phyloP scores from a whole-genome alignment of 1,284 basidiomycete genomes.

The Exsudoporus floridanus region DNA sequence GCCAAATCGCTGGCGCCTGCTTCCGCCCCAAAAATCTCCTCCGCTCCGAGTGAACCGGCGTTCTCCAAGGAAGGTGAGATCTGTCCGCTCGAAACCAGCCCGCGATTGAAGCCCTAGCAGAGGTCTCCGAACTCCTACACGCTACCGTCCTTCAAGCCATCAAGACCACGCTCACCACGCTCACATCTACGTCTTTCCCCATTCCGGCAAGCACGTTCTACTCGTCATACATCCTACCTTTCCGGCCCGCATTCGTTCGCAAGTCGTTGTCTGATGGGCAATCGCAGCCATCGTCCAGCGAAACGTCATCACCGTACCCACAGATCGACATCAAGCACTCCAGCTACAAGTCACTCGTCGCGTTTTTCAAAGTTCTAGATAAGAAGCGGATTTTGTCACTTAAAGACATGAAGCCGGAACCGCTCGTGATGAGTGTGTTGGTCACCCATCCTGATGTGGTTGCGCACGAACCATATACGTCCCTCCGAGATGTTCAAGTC shows the following conservation, averaged over 20 bases:
- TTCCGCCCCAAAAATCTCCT: conserved; percentile 7
- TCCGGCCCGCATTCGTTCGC: conserved; percentile 54
- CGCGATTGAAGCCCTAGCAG: conserved; percentile 34
- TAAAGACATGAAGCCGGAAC: conserved; percentile 71
- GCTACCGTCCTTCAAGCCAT: conserved; percentile 71
- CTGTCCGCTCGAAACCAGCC: conserved; percentile 2
- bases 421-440: conserved; percentile 64
- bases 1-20: not conserved
- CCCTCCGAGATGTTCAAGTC: conserved; percentile 61
- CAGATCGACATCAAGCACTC: conserved; percentile 64
- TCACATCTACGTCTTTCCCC: conserved; percentile 62
- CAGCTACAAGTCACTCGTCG: conserved; percentile 74
- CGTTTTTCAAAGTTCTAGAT: conserved; percentile 73
- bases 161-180: conserved; percentile 44
- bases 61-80: conserved; percentile 28
- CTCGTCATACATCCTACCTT: conserved; percentile 74
- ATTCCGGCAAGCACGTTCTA: conserved; percentile 77
- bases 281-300: conserved; percentile 33
- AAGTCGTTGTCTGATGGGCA: conserved; percentile 28
- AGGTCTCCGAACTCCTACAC: conserved; percentile 68
- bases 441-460: conserved; percentile 57
- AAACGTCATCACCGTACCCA: conserved; percentile 36
- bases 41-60: conserved; percentile 14
- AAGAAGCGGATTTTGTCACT: conserved; percentile 71
- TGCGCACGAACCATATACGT: conserved; percentile 53